These are phyloP conservation scores for Camelina laxa DNA, from an alignment of 345 rosid genomes.

Conservation along the genomic window DNA sequence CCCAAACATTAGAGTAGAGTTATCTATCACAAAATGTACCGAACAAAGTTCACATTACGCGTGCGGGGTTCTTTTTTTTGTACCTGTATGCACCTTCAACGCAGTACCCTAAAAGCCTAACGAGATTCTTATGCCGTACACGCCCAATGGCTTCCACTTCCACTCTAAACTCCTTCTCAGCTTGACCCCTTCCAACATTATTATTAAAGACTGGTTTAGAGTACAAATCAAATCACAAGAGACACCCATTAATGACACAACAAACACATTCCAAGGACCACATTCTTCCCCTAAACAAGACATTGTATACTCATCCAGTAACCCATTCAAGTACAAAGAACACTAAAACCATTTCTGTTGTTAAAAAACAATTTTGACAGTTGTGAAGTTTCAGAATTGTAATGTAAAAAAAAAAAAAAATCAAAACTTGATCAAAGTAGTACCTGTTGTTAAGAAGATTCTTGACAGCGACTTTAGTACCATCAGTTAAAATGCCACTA, in stretches of 20 bases:
- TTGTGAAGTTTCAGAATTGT: background rate
- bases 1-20: slow-evolving; percentile 4
- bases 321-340: slow-evolving; percentile 5
- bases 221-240: background rate
- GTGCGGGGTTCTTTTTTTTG: background rate
- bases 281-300: slow-evolving; percentile 18
- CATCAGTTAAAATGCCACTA: slow-evolving; percentile 73
- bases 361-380: background rate
- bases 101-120: slow-evolving; percentile 86
- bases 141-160: slow-evolving; percentile 96
- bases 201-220: background rate
- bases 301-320: background rate
- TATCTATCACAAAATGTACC: slow-evolving; percentile 1
- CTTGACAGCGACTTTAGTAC: slow-evolving; percentile 86
- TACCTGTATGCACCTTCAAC: slow-evolving; percentile 98
- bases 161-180: slow-evolving; percentile 95
- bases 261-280: slow-evolving; percentile 30
- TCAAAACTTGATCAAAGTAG: background rate
- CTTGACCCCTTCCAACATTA: slow-evolving; percentile 76
- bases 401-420: background rate
- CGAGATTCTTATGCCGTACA: slow-evolving; percentile 93
- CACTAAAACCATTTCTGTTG: background rate
- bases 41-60: background rate
- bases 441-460: slow-evolving; percentile 92
- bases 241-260: slow-evolving; percentile 23